Percentiles rank a stretch among this genome's conserved stretches.
Conservation (phyloP, 2,329 filamentous ascomycete genomes). For the Hypoxylon sp. region DNA sequence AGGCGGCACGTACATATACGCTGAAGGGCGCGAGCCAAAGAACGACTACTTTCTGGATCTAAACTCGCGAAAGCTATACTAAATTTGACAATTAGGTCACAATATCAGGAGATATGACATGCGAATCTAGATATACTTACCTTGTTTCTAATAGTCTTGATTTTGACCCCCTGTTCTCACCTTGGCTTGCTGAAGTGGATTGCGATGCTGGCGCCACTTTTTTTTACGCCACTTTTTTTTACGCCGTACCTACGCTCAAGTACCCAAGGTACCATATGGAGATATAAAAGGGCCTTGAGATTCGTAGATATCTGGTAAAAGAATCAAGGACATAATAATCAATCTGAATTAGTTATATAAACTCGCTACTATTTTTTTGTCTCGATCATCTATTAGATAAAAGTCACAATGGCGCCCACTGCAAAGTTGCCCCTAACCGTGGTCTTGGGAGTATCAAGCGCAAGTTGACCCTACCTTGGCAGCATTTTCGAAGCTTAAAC, state of each 20-base stretch:
- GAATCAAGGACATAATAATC: not conserved
- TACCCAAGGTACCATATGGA: not conserved
- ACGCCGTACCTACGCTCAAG: not conserved
- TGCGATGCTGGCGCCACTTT: slow-evolving; percentile 1
- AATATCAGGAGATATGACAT: not conserved
- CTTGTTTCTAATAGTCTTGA: not conserved
- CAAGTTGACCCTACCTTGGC: not conserved
- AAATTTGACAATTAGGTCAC: not conserved
- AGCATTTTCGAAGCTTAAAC: not conserved
- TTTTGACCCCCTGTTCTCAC: not conserved
- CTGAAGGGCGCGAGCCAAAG: not conserved
- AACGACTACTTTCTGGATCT: not conserved
- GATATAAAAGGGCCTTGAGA: not conserved
- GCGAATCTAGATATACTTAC: not conserved
- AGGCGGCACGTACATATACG: not conserved
- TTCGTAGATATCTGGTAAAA: not conserved
- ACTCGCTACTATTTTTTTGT: not conserved
- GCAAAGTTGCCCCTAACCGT: not conserved
- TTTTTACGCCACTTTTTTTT: too few relatives aligned
- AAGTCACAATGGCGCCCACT: slow-evolving; percentile 5
- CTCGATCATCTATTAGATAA: not conserved
- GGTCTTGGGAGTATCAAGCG: slow-evolving; percentile 2
- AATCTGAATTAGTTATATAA: not conserved
- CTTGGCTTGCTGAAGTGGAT: not conserved
- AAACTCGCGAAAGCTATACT: not conserved